phyloP scores from a whole-genome alignment of 2,329 filamentous ascomycete genomes.

The Colletotrichum cordylinicola region DNA sequence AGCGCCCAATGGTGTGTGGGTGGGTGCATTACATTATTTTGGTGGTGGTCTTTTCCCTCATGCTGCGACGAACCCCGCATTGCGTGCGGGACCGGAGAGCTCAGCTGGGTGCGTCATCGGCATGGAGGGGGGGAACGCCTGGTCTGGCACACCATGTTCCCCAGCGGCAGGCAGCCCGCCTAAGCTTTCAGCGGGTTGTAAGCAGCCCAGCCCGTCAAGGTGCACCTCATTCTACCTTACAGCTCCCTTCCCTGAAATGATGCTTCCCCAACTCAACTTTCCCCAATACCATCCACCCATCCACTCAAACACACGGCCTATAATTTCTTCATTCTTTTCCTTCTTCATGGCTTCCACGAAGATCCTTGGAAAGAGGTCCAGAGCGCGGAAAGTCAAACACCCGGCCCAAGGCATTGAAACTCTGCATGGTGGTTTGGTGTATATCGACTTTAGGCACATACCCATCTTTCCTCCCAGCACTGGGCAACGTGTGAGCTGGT shows the following conservation, averaged over 20 bases:
- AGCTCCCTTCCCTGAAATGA: slow-evolving; percentile 4
- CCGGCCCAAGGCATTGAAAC: slow-evolving; percentile 21
- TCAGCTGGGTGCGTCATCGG: slow-evolving; percentile 16
- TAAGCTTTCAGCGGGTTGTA: not conserved
- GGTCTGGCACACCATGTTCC: not conserved
- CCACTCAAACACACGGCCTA: not conserved
- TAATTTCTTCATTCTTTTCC: not conserved
- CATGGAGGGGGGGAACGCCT: not conserved
- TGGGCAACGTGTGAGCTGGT: not conserved
- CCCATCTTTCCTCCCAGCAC: not conserved
- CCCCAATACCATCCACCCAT: not conserved
- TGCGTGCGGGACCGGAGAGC: slow-evolving; percentile 16
- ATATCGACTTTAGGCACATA: not conserved
- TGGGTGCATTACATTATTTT: not conserved
- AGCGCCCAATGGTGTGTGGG: not conserved
- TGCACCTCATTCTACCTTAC: not conserved
- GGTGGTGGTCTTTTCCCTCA: slow-evolving; percentile 15
- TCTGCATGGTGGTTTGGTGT: not conserved
- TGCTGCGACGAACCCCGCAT: slow-evolving; percentile 19
- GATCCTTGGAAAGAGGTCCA: not conserved
- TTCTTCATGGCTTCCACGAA: not conserved
- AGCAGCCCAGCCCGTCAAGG: not conserved
- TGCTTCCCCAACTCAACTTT: not conserved
- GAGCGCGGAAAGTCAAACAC: slow-evolving; percentile 19
- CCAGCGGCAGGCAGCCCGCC: not conserved